Conservation (phyloP, 2,329 filamentous ascomycete genomes). For the Bertia moriformis region DNA sequence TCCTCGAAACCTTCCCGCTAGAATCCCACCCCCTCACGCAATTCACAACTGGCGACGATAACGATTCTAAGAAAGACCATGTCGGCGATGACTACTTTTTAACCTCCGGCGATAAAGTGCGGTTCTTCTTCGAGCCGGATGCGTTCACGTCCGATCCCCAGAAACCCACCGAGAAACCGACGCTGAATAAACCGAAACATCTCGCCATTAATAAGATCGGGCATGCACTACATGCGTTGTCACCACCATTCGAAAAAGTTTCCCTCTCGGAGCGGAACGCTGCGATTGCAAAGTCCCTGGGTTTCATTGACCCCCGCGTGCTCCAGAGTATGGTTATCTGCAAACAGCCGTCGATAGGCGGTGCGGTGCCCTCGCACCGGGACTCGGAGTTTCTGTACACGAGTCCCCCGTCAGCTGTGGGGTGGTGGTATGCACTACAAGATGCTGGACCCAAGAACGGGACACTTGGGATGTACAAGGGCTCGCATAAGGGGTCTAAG, state of each 20-base stretch:
- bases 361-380: conserved; percentile 47
- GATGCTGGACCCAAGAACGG: conserved; percentile 48
- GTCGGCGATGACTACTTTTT: conserved; percentile 58
- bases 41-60: conserved; percentile 47
- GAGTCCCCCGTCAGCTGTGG: conserved; percentile 46
- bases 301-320: conserved; percentile 44
- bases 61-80: conserved; percentile 26
- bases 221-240: conserved; percentile 33
- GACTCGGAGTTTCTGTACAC: conserved; percentile 56
- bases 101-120: conserved; percentile 47
- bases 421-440: conserved; percentile 57
- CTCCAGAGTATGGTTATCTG: conserved; percentile 59
- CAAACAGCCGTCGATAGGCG: conserved; percentile 57
- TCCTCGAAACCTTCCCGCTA: conserved; percentile 45
- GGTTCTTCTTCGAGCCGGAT: conserved; percentile 56
- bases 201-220: conserved; percentile 46
- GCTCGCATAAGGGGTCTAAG: conserved; percentile 40
- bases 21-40: conserved; percentile 53
- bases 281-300: conserved; percentile 39
- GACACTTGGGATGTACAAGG: conserved; percentile 36
- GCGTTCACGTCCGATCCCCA: conserved; percentile 2
- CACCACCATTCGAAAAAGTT: conserved; percentile 21
- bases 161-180: neutral
- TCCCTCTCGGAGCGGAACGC: conserved; percentile 34
- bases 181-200: conserved; percentile 43